These are phyloP conservation scores for Anacardium occidentale DNA, from an alignment of 345 rosid species.

Conservation along the genomic window DNA sequence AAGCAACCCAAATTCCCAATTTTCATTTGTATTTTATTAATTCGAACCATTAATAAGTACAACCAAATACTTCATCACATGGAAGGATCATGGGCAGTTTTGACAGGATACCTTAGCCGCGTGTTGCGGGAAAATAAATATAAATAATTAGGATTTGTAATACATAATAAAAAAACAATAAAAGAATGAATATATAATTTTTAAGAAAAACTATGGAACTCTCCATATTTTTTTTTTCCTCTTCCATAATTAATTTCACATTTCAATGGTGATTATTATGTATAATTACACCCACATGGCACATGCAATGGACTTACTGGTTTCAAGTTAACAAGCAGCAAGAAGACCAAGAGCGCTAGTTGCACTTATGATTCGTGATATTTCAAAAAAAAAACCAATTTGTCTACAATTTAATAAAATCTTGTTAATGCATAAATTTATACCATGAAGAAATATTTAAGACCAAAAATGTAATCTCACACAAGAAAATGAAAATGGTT, in stretches of 20 bases:
- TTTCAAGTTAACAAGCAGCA: neutral
- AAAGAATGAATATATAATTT: too few species aligned
- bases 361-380: neutral
- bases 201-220: neutral
- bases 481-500: too few species aligned
- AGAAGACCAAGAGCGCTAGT: neutral
- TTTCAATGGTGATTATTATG: neutral
- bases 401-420: too few species aligned
- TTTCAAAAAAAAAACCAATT: too few species aligned
- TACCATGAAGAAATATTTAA: too few species aligned
- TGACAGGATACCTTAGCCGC: slow-evolving; percentile 45
- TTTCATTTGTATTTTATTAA: slow-evolving; percentile 11
- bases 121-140: slow-evolving; percentile 38
- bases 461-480: too few species aligned
- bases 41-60: neutral
- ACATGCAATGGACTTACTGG: slow-evolving; percentile 14
- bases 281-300: slow-evolving; percentile 14
- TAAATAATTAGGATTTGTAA: neutral
- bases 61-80: slow-evolving; percentile 47
- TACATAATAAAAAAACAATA: neutral
- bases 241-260: too few species aligned
- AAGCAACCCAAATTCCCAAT: slow-evolving; percentile 41
- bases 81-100: slow-evolving; percentile 66
- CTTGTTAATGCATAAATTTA: too few species aligned
- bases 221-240: too few species aligned